Base-by-base conservation (phyloP, 139 green algal genomes). In the Chlamydomonas urium region DNA sequence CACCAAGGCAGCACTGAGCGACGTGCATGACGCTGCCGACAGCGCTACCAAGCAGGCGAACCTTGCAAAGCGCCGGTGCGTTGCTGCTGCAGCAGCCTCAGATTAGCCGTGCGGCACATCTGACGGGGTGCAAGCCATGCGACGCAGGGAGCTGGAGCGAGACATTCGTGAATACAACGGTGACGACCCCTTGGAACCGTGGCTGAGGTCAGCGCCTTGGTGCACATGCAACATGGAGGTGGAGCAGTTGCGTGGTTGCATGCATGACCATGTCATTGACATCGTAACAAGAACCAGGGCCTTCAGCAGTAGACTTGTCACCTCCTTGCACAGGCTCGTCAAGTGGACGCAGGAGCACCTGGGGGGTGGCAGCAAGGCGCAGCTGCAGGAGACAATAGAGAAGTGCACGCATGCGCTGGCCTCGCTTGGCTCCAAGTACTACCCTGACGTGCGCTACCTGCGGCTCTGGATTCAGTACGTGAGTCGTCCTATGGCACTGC, bases 381-480 rank as follows among this genome's bases (percentile, higher is more conserved):
- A 96, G 66, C 73, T 97, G 65, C 72, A 93, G 59, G 88, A 90
- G 21, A 65, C 94, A n/a, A 75, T 97, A 33, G 91, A 98, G 80
- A 66, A 83, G 0, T 94, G 90, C 70, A 96, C 93, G 0, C 74
- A 77, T 2, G 79, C 86, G 71, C 83, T 97, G 56, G 73, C 88
- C 47, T 74, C 65, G 3, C n/a, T n/a, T n/a, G 36, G 74, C 1
- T 37, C 75, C 4, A 67, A 77, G 0, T 98, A 98, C 81, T 82
- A 78, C 10, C 68, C 80, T 14, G 94, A 98, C 71, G 72, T 91
- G 1, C 90, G 94, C 36, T 96, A 93, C 69, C 86, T 98, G 26
- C 81, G 94, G 4, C 53, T 98, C 4, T 98, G 93, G 93, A 88
- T 98, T 21, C 93, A 96, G 47, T 98, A 98, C 74, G 90, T 92